Evolutionary conservation across 371 early-diverging fungal species (phyloP).

Genomic region (Fennellomyces sp.): DNA sequence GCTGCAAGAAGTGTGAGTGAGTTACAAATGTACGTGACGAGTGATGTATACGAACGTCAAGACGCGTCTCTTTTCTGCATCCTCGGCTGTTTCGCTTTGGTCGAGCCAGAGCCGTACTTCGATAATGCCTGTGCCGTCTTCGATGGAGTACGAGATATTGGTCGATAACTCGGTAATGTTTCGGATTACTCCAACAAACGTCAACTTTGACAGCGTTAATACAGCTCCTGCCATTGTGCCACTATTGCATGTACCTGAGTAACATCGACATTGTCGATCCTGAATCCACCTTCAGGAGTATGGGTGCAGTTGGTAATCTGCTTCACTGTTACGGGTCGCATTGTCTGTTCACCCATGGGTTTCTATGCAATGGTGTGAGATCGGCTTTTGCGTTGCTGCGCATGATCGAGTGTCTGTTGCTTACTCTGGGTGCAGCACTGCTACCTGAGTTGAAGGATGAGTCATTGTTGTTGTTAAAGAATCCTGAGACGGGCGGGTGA

Average conservation of each 20-base stretch:
- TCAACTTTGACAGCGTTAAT: too few species aligned
- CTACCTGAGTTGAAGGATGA: neutral
- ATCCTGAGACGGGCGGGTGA: neutral
- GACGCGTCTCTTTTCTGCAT: conserved; percentile 21
- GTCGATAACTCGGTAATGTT: conserved; percentile 53
- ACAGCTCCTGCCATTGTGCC: too few species aligned
- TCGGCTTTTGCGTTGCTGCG: neutral
- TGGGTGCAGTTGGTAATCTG: conserved; percentile 56
- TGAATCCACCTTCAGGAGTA: conserved; percentile 55
- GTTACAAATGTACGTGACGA: neutral
- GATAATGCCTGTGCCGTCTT: conserved; percentile 79
- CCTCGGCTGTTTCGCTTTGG: conserved; percentile 35
- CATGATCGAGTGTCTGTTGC: neutral
- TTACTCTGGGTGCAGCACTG: neutral
- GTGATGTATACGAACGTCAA: conserved; percentile 12
- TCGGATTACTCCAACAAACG: conserved; percentile 70
- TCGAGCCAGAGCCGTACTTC: conserved; percentile 73
- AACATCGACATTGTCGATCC: conserved; percentile 68
- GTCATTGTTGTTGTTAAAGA: neutral
- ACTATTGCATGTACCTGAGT: conserved; percentile 61
- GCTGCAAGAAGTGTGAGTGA: conserved; percentile 19
- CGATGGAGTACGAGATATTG: conserved; percentile 63
- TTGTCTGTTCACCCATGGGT: conserved; percentile 43
- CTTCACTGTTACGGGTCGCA: conserved; percentile 78
- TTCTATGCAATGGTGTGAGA: conserved; percentile 30